Evolutionary conservation across 768 basidiomycete genomes (phyloP), one percentile per base, ranked within the genome.

Genomic region (Naganishia randhawae): DNA sequence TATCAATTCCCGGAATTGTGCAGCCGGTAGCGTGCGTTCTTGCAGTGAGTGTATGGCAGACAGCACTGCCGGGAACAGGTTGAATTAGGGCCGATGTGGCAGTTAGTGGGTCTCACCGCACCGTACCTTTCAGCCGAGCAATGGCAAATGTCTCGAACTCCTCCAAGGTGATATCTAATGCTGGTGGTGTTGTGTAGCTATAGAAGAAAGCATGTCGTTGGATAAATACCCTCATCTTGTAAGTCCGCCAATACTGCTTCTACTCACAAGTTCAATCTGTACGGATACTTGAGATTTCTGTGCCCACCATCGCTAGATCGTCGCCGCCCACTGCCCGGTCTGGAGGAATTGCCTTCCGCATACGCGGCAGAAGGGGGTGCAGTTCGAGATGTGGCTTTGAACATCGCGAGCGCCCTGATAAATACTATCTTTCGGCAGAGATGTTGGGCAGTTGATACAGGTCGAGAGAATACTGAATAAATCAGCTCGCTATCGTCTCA

Each of bases 101-200:
- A 25, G 37, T 14, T 33, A 14, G 9, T 14, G 16, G 22, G 33
- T 32, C 11, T 7, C 14, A 25, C 19, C 3, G 10, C 22, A 8
- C 68, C 78, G 22, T 42, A 81, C 81, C 68, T 31, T 91, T 86
- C 35, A 99, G 84, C 41, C 96, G 83, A 72, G 95, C 87, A 25
- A 99, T 83, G 0, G 96, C 96, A 76, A 85, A 90, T 2, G 84
- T 87, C 78, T 99, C 96, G 73, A 99, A 99, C 71, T 97, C 90
- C 77, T 98, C 96, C 19, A 98, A 83, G 0, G 92, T 92, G 22
- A 98, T 88, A 74, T 98, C 92, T 66, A 87, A 88, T 17, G 84
- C 79, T 22, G 96, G 96, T 25, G 94, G 91, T 19, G 76, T 81
- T 73, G 94, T 89, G 76, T 99, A 98, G 80, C 93, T 96, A 64